Evolutionary conservation across 805 yeast species (phyloP).

Genomic region (Candida patagonica): DNA sequence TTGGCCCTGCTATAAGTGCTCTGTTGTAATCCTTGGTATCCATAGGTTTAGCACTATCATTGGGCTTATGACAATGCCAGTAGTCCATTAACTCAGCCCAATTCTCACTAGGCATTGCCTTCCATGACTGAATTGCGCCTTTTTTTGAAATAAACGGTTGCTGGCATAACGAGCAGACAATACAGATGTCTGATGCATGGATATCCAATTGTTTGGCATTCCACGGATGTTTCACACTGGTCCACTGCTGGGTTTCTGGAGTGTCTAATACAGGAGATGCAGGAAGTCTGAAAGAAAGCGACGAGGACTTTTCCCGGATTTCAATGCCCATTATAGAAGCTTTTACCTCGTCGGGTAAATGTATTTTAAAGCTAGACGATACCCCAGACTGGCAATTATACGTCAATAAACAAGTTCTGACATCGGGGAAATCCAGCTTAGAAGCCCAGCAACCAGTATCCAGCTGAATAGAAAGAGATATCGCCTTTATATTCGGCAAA

Average conservation of each 20-base stretch:
- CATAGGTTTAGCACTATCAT: constrained; percentile 9
- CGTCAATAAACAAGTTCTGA: constrained; percentile 8
- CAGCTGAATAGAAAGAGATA: constrained; percentile 15
- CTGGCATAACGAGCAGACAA: constrained; percentile 7
- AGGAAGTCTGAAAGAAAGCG: constrained; percentile 15
- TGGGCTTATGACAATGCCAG: constrained; percentile 83
- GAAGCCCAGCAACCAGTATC: constrained; percentile 6
- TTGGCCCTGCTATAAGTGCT: constrained; percentile 32
- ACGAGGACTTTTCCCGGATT: constrained; percentile 3
- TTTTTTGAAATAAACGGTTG: constrained; percentile 3
- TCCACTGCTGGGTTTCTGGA: constrained; percentile 3
- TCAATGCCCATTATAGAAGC: constrained; percentile 7
- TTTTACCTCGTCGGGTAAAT: constrained; percentile 13
- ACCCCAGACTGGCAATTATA: neutral
- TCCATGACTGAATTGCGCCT: constrained; percentile 15
- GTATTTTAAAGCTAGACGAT: constrained; percentile 2
- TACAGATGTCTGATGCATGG: neutral
- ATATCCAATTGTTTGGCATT: constrained; percentile 6
- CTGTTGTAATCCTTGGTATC: constrained; percentile 21
- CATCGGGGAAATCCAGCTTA: constrained; percentile 10
- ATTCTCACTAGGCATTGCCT: constrained; percentile 78
- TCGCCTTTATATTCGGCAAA: constrained; percentile 15
- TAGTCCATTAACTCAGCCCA: constrained; percentile 96
- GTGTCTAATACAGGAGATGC: constrained; percentile 13
- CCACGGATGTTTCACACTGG: constrained; percentile 13